A percentile compares a stretch with the other conserved stretches of the same genome.
These are phyloP conservation scores for Trametes punicea DNA, from an alignment of 768 basidiomycete species.

Conservation along the genomic window DNA sequence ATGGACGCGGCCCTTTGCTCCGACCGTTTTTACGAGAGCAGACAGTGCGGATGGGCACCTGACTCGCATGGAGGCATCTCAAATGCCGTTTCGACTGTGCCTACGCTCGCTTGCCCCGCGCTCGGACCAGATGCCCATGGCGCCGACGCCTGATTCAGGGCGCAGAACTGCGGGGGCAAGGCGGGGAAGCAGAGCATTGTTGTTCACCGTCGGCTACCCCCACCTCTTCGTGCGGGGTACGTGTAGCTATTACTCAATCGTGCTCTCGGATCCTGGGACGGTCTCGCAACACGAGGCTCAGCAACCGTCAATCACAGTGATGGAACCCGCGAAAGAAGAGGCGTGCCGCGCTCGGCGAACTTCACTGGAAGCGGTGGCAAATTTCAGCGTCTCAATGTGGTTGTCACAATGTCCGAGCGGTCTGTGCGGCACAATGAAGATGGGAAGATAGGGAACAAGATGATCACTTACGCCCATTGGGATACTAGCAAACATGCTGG, in stretches of 20 bases:
- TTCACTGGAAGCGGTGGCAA: neutral
- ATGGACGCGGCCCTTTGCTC: constrained; percentile 5
- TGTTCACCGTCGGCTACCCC: constrained; percentile 7
- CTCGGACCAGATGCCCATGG: constrained; percentile 2
- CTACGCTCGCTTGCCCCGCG: neutral
- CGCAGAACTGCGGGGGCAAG: too few species aligned
- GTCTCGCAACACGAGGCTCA: neutral
- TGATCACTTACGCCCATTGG: too few species aligned
- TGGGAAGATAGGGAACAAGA: too few species aligned
- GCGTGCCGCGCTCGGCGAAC: neutral
- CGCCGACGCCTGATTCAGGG: too few species aligned
- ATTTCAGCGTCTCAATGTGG: neutral
- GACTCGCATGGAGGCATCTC: neutral
- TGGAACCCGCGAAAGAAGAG: neutral
- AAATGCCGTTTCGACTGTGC: constrained; percentile 3
- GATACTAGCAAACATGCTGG: neutral
- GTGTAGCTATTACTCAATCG: constrained; percentile 6
- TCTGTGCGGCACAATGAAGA: neutral
- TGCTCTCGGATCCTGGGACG: neutral
- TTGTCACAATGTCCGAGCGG: neutral
- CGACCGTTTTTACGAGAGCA: constrained; percentile 10
- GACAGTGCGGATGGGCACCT: constrained; percentile 1
- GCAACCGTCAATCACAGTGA: neutral
- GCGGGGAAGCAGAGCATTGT: constrained; percentile 1
- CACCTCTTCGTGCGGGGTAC: constrained; percentile 4